Conservation (phyloP, 805 yeast species). For the Pichia cabralensis region DNA sequence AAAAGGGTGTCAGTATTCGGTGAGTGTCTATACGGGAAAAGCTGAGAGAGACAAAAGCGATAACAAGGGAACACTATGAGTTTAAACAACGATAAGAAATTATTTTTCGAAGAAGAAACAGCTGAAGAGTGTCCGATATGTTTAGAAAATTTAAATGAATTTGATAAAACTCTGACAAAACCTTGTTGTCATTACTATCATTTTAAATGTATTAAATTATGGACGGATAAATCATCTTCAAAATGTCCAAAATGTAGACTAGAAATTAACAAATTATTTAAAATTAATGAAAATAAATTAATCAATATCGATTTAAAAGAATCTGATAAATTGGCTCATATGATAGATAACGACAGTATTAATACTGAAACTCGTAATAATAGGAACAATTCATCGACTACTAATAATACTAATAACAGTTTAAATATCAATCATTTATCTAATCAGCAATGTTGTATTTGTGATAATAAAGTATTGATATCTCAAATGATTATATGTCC, state of each 20-base stretch:
- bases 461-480: slow-evolving; percentile 18
- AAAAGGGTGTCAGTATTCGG: no score
- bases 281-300: slow-evolving; percentile 16
- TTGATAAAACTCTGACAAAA: slow-evolving; percentile 18
- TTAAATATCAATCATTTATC: slow-evolving; percentile 14
- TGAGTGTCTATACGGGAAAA: no score
- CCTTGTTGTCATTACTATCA: slow-evolving; percentile 29
- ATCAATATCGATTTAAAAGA: neutral
- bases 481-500: slow-evolving; percentile 22
- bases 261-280: slow-evolving; percentile 17
- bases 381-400: neutral
- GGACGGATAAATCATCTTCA: slow-evolving; percentile 26
- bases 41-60: no score
- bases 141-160: slow-evolving; percentile 19
- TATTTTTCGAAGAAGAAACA: no score
- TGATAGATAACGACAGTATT: slow-evolving; percentile 1
- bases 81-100: no score
- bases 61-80: no score
- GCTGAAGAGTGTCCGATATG: slow-evolving; percentile 24
- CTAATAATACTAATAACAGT: slow-evolving; percentile 2
- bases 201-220: slow-evolving; percentile 26
- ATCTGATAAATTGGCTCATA: slow-evolving; percentile 5
- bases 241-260: slow-evolving; percentile 29
- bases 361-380: neutral
- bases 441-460: slow-evolving; percentile 23